Evolutionary conservation across 352 stramenopile genomes (phyloP).

Genomic region (Globisporangium echinulatum): DNA sequence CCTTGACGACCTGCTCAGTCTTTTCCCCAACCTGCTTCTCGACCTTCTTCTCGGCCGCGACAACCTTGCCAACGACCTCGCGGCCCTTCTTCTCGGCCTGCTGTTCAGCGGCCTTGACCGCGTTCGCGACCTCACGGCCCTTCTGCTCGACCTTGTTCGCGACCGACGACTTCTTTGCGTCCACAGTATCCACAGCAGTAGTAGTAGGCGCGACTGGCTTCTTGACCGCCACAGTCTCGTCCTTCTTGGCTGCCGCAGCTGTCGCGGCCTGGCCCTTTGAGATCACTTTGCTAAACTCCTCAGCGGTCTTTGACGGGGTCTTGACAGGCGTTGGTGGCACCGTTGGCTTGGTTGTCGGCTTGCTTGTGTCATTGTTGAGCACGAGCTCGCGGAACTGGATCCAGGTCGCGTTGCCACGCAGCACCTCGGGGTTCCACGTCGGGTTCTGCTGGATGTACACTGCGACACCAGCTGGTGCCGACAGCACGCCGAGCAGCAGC

Average conservation of each 20-base stretch:
- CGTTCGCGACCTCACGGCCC: slow-evolving; percentile 20
- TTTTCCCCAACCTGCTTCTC: slow-evolving; percentile 8
- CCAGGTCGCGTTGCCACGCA: slow-evolving; percentile 60
- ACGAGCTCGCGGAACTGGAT: slow-evolving; percentile 71
- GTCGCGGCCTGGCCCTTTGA: slow-evolving; percentile 24
- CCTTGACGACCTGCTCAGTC: slow-evolving; percentile 19
- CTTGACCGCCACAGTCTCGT: slow-evolving; percentile 2
- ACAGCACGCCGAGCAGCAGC: slow-evolving; percentile 44
- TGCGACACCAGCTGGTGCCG: slow-evolving; percentile 36
- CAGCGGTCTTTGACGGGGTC: slow-evolving; percentile 18
- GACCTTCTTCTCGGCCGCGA: slow-evolving; percentile 17
- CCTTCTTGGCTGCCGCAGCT: slow-evolving; percentile 10
- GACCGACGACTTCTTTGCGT: slow-evolving; percentile 7
- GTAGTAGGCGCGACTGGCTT: not conserved
- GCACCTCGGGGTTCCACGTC: slow-evolving; percentile 59
- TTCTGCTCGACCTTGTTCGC: slow-evolving; percentile 11
- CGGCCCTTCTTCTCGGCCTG: slow-evolving; percentile 16
- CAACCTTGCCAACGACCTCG: slow-evolving; percentile 15
- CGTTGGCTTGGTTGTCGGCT: not conserved
- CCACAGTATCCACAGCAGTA: not conserved
- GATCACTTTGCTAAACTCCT: slow-evolving; percentile 47
- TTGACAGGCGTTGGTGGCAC: not conserved
- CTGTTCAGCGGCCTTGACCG: slow-evolving; percentile 15
- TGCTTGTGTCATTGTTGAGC: slow-evolving; percentile 27
- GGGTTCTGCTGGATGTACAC: slow-evolving; percentile 78